Base-by-base conservation (phyloP, 2,329 filamentous ascomycete species). In the Aureobasidium uvarum region DNA sequence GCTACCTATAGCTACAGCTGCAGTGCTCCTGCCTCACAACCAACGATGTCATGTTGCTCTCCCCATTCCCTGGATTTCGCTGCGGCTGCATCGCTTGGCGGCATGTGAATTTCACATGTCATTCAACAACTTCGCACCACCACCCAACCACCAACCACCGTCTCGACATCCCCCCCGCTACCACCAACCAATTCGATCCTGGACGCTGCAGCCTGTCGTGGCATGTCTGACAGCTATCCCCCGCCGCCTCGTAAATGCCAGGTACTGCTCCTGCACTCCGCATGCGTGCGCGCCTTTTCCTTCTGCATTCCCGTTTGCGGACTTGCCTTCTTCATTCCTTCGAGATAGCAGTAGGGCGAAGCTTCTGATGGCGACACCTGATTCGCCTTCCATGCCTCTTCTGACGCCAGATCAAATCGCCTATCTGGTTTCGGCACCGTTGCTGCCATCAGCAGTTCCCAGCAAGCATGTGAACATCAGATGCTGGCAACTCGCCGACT, bases 1-100 rank as follows among this genome's bases (percentile, higher is more conserved):
- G 58, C 58, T 62, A 51, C 33, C 33, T 36, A 51, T 50, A 62
- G 58, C 56, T 60, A 36, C 58, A 62, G 45, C 58, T 62, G 56
- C 56, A 60, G 39, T 60, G 58, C 45, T 62, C 58, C 58, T 62
- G 43, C 48, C 58, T 28, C 41, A 20, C 41, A 48, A 60, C 28
- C 56, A 60, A 60, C 56, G 41, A 62, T 62, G 58, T 62, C 58
- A 60, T 46, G 43, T 46, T 20, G 23, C 56, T 46, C 23, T 60
- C 56, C 56, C 56, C 56, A 51, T 39, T 62, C 45, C 58, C 58
- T 62, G 58, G 45, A 51, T 62, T 51, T 36, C 14, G 11, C 45
- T 25, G 39, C 45, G 45, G 20, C 51, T 51, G 46, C 58, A 50
- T 43, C 43, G 20, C 20, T 18, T 38, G 33, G 31, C 33, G 31